Base-by-base conservation (phyloP, 2,329 filamentous ascomycete genomes). In the Sphaerostilbella broomeana region DNA sequence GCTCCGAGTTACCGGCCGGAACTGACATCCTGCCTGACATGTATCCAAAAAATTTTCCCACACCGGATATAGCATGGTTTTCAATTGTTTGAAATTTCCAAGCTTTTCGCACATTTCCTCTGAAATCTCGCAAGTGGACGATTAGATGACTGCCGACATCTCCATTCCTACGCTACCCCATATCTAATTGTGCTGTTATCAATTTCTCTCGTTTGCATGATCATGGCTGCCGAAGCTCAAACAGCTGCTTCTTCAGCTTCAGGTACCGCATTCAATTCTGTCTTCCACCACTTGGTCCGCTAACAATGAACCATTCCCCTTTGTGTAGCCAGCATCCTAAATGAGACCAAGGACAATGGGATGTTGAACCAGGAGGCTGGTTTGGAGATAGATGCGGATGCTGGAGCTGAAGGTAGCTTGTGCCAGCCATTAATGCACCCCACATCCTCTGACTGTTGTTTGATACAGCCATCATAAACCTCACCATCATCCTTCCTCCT, bases 401-500 rank as follows among this genome's bases (percentile, higher is more conserved):
- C 49, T 37, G 61, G 50, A 36, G 54, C 51, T 20, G 63, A 66
- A 51, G 53, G 62, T 64, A 55, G 30, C 45, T 31, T 36, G n/a
- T 26, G 19, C 12, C 15, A 19, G 16, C 27, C n/a, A 33, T 20
- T 16, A 26, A 18, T 18, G 19, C 13, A 8, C 22, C 12, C 10
- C 30, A 12, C n/a, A 9, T 34, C 4, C 18, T 18, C 38, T 25
- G 25, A 36, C 34, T 28, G 29, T 36, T 34, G 36, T 28, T 26
- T 36, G 32, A 36, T 43, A 30, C 54, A 70, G 72, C 72, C 42
- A 63, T 79, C 37, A 70, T 78, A 52, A 69, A 70, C 44, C 56
- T 95, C 56, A 84, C 79, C 45, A 79, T 97, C 55, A 77, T 84
- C 61, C 77, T 95, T 43, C 90, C 90, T 40, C 83, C 89, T 58